Percentiles rank a stretch among this genome's conserved stretches.
phyloP scores from a whole-genome alignment of 2,329 filamentous ascomycete genomes.

The Pseudocercospora fuligena region DNA sequence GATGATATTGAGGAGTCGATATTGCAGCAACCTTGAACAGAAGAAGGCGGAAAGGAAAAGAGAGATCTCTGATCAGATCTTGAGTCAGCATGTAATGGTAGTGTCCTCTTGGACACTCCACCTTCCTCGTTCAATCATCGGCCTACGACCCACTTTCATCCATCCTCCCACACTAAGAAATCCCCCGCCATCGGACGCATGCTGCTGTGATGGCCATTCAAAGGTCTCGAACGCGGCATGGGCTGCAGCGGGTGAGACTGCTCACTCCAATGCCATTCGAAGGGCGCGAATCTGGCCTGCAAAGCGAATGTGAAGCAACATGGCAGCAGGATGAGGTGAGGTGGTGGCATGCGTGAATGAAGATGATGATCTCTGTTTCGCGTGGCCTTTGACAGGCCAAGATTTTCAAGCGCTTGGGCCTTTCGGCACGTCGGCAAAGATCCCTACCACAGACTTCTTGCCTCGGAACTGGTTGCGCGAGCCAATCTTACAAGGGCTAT shows the following conservation, averaged over 20 bases:
- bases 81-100: conserved; percentile 14
- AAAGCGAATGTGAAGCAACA: background rate
- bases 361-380: background rate
- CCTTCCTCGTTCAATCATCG: conserved; percentile 15
- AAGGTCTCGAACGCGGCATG: conserved; percentile 3
- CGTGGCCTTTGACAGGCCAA: background rate
- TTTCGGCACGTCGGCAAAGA: background rate
- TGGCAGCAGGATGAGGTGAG: conserved; percentile 1
- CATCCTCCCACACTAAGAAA: conserved; percentile 11
- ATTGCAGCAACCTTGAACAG: background rate
- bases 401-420: background rate
- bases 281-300: background rate
- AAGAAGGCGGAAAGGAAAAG: background rate
- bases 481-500: background rate
- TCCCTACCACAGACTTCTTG: background rate
- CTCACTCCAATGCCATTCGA: background rate
- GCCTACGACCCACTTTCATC: conserved; percentile 17
- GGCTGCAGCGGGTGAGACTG: conserved; percentile 9
- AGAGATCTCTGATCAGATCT: background rate
- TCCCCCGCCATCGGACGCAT: conserved; percentile 16
- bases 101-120: conserved; percentile 1
- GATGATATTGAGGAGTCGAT: background rate
- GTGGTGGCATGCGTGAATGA: background rate
- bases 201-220: background rate
- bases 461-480: background rate